A percentile compares a stretch with the other conserved stretches of the same genome.
Evolutionary conservation across 805 yeast genomes (phyloP).

Genomic region (Candida anglica): DNA sequence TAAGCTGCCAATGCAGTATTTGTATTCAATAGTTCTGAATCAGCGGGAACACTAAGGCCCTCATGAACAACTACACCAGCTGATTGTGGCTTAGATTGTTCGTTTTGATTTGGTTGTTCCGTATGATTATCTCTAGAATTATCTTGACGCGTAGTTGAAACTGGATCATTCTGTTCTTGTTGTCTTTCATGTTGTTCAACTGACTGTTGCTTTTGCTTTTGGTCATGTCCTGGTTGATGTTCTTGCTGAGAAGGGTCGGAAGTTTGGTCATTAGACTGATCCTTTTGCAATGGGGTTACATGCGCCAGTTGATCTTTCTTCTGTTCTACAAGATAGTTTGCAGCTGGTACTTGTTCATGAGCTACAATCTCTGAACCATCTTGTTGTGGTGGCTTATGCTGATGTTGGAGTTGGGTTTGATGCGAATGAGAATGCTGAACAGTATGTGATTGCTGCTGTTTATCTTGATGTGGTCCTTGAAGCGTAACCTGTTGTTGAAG

Average conservation of each 20-base stretch:
- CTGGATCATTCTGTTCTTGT: no score
- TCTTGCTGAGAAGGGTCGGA: not conserved
- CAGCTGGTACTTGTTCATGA: not conserved
- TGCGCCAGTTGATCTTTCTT: no score
- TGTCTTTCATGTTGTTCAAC: no score
- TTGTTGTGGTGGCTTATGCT: no score
- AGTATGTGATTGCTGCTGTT: no score
- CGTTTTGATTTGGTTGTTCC: constrained; percentile 1
- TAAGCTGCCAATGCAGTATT: constrained; percentile 39
- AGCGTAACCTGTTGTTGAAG: not conserved
- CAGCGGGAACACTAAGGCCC: constrained; percentile 29
- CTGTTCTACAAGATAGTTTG: no score
- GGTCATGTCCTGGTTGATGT: not conserved
- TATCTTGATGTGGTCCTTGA: not conserved
- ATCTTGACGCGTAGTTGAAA: no score
- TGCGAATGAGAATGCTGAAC: constrained; percentile 3
- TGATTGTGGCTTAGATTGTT: not conserved
- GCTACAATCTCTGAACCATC: not conserved
- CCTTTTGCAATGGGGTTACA: no score
- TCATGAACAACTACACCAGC: constrained; percentile 8
- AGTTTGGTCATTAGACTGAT: not conserved
- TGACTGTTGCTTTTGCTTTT: no score
- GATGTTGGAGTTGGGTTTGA: constrained; percentile 5
- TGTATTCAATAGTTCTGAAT: constrained; percentile 38
- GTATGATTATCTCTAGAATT: no score